Conservation (phyloP, 768 basidiomycete species). For the Lentinula aciculospora region DNA sequence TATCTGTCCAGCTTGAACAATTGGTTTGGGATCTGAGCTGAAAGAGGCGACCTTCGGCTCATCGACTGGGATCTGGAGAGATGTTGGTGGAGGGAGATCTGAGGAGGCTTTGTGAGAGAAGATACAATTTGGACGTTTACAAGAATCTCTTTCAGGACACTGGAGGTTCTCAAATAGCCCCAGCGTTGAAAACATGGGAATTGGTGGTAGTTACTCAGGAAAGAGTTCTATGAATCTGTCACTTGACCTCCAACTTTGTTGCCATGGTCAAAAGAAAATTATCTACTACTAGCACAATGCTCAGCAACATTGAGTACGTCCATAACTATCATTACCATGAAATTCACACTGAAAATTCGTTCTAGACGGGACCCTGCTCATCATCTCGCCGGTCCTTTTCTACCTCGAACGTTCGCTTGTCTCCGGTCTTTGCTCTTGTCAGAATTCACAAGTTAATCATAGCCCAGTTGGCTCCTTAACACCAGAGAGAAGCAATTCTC, state of each 20-base stretch:
- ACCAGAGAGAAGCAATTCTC: not conserved
- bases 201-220: not conserved
- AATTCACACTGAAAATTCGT: not conserved
- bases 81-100: slow-evolving; percentile 27
- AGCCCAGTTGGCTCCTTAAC: slow-evolving; percentile 9
- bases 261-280: not conserved
- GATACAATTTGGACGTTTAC: slow-evolving; percentile 49
- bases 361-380: slow-evolving; percentile 49
- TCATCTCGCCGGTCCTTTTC: slow-evolving; percentile 58
- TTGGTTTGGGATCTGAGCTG: slow-evolving; percentile 13
- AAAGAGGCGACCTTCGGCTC: slow-evolving; percentile 12
- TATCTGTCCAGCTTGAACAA: not conserved
- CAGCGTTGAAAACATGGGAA: slow-evolving; percentile 57
- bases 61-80: slow-evolving; percentile 33
- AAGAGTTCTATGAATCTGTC: not conserved
- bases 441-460: not conserved
- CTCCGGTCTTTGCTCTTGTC: not conserved
- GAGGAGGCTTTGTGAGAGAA: slow-evolving; percentile 50
- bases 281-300: not conserved
- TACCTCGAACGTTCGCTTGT: slow-evolving; percentile 52
- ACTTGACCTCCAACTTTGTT: not conserved
- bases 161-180: slow-evolving; percentile 50
- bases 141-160: slow-evolving; percentile 52
- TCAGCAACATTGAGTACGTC: not conserved
- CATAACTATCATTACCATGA: not conserved